A percentile compares a stretch with the other conserved stretches of the same genome.
These are phyloP conservation scores for Dactylellina haptotyla DNA, from an alignment of 2,329 filamentous ascomycete species.

Conservation along the genomic window DNA sequence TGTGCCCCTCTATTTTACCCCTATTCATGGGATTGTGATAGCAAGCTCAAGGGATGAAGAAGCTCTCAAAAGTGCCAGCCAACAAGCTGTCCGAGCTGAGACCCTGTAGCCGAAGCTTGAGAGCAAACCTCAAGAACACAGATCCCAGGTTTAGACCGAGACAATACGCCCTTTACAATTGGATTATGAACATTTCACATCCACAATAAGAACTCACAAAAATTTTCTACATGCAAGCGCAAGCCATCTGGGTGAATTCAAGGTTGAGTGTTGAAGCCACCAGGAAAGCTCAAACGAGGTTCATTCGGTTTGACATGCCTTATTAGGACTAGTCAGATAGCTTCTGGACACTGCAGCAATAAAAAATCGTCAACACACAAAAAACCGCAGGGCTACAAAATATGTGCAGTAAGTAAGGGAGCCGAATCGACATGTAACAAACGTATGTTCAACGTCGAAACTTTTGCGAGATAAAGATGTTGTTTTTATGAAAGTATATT, in stretches of 20 bases:
- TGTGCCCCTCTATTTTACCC: neutral
- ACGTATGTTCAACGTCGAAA: constrained; percentile 26
- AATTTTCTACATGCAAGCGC: constrained; percentile 8
- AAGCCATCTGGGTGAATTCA: constrained; percentile 2
- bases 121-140: neutral
- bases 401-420: constrained; percentile 47
- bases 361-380: constrained; percentile 46
- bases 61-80: neutral
- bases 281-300: constrained; percentile 24
- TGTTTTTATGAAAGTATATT: neutral
- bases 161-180: too few species aligned
- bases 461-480: neutral
- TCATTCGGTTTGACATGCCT: constrained; percentile 24
- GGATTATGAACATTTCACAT: too few species aligned
- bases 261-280: constrained; percentile 34
- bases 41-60: neutral
- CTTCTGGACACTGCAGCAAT: constrained; percentile 27
- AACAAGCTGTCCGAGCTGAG: neutral
- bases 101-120: too few species aligned
- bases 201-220: too few species aligned
- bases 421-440: constrained; percentile 26
- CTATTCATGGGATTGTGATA: neutral
- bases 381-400: constrained; percentile 48
- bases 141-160: too few species aligned
- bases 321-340: constrained; percentile 8